These are phyloP conservation scores for Phymatotrichopsis omnivora DNA, from an alignment of 2,329 filamentous ascomycete genomes.

Conservation along the genomic window DNA sequence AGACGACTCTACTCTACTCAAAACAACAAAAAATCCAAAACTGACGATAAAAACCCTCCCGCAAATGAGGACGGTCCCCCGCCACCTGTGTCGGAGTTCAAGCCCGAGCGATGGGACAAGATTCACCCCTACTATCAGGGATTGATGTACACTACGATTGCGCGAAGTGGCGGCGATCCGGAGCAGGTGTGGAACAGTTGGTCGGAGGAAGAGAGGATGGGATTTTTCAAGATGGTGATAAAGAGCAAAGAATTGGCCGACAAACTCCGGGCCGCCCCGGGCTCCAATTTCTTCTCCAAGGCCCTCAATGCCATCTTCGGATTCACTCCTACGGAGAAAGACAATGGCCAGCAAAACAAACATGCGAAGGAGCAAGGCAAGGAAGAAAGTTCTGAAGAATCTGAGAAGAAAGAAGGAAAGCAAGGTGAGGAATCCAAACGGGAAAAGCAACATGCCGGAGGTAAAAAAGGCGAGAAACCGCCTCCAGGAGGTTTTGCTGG, in stretches of 20 bases:
- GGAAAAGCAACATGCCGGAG: constrained; percentile 7
- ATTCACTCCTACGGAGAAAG: constrained; percentile 1
- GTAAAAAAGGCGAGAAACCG: constrained; percentile 18
- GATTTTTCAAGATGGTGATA: constrained; percentile 16
- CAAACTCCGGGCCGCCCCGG: constrained; percentile 6
- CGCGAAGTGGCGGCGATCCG: constrained; percentile 3
- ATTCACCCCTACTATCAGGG: constrained; percentile 19
- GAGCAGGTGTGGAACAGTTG: constrained; percentile 22
- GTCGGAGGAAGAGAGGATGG: constrained; percentile 15
- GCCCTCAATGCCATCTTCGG: constrained; percentile 15
- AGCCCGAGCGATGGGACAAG: constrained; percentile 22
- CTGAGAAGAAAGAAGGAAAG: background rate
- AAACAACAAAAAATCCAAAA: background rate
- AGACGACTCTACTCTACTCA: constrained; percentile 14
- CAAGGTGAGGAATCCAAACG: background rate
- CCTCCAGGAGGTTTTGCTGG: constrained; percentile 10
- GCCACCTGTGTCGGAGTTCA: constrained; percentile 24
- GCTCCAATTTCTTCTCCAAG: constrained; percentile 10
- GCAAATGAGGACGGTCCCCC: constrained; percentile 3
- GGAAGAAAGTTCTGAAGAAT: constrained; percentile 3
- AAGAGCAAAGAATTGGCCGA: constrained; percentile 15
- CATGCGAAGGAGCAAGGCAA: constrained; percentile 10
- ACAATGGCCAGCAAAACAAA: constrained; percentile 8
- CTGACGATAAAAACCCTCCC: constrained; percentile 2
- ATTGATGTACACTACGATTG: constrained; percentile 5